phyloP scores from a whole-genome alignment of 495 filamentous ascomycete genomes.

The Penicillium roqueforti region DNA sequence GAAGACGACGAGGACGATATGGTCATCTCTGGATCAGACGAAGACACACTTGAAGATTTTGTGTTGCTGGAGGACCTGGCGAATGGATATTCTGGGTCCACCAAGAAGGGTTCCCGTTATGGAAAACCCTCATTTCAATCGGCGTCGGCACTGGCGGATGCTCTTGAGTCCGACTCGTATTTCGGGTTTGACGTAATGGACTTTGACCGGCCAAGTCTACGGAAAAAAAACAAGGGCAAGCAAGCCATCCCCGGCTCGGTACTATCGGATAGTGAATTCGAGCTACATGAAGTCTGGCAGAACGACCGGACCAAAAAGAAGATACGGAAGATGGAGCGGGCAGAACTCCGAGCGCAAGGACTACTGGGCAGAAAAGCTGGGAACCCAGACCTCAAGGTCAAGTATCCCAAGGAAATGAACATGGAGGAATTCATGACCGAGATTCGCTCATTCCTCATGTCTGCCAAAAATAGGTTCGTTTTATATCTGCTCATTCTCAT shows the following conservation, averaged over 20 bases:
- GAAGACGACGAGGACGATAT: constrained; percentile 28
- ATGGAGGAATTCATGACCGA: constrained; percentile 68
- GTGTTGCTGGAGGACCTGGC: constrained; percentile 20
- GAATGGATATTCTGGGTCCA: constrained; percentile 5
- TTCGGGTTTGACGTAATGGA: constrained; percentile 82
- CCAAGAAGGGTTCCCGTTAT: constrained; percentile 8
- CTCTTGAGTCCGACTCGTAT: constrained; percentile 57
- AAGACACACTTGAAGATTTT: constrained; percentile 15
- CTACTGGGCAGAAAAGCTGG: constrained; percentile 63
- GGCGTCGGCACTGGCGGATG: constrained; percentile 62
- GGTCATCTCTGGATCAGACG: constrained; percentile 7
- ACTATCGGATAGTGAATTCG: constrained; percentile 71
- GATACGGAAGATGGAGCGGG: constrained; percentile 69
- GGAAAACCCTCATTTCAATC: constrained; percentile 48
- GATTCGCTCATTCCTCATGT: constrained; percentile 64
- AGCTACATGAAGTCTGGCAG: constrained; percentile 60
- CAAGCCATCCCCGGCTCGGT: constrained; percentile 44
- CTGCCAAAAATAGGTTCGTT: constrained; percentile 59
- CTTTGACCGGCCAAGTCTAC: constrained; percentile 60
- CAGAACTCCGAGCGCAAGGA: constrained; percentile 72
- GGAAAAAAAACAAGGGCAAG: constrained; percentile 54
- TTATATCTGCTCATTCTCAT: background rate
- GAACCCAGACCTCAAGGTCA: constrained; percentile 63
- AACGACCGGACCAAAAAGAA: constrained; percentile 82
- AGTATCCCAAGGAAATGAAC: constrained; percentile 69